phyloP scores from a whole-genome alignment of 139 green algal species.

The Chlamydomonas eustigma region DNA sequence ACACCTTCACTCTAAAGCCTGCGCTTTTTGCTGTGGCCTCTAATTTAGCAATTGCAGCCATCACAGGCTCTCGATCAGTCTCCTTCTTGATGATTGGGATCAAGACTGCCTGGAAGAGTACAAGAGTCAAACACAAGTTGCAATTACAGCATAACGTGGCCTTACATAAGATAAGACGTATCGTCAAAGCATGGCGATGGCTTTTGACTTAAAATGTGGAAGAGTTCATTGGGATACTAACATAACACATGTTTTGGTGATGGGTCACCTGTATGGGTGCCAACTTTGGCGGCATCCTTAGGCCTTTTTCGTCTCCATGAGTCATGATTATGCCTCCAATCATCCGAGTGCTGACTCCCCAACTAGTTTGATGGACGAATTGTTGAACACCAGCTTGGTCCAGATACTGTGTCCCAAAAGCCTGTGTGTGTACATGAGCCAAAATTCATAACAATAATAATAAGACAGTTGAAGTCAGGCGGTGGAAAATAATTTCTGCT shows the following conservation, averaged over 20 bases:
- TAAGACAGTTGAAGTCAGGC: not conserved
- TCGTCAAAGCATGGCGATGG: too few relatives aligned
- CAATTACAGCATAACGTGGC: too few relatives aligned
- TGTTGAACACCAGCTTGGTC: conserved; percentile 58
- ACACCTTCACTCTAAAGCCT: conserved; percentile 75
- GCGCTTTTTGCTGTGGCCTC: conserved; percentile 48
- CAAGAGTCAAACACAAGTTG: too few relatives aligned
- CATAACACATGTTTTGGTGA: too few relatives aligned
- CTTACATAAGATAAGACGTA: too few relatives aligned
- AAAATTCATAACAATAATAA: not conserved
- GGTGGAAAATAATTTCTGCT: not conserved
- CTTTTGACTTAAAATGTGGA: too few relatives aligned
- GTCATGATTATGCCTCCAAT: conserved; percentile 97
- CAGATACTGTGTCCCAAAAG: conserved; percentile 65
- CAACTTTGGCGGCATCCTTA: conserved; percentile 84
- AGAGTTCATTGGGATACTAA: too few relatives aligned
- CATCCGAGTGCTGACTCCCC: conserved; percentile 91
- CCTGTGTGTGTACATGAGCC: conserved; percentile 49
- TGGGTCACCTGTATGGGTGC: conserved; percentile 88
- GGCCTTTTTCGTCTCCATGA: conserved; percentile 93
- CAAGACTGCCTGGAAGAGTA: conserved; percentile 77
- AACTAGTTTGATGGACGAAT: conserved; percentile 89
- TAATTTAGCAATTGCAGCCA: conserved; percentile 53
- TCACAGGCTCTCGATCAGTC: conserved; percentile 60
- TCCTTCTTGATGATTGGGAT: conserved; percentile 93